Conservation (phyloP, 2,329 filamentous ascomycete genomes). For the Cyanodermella asteris region DNA sequence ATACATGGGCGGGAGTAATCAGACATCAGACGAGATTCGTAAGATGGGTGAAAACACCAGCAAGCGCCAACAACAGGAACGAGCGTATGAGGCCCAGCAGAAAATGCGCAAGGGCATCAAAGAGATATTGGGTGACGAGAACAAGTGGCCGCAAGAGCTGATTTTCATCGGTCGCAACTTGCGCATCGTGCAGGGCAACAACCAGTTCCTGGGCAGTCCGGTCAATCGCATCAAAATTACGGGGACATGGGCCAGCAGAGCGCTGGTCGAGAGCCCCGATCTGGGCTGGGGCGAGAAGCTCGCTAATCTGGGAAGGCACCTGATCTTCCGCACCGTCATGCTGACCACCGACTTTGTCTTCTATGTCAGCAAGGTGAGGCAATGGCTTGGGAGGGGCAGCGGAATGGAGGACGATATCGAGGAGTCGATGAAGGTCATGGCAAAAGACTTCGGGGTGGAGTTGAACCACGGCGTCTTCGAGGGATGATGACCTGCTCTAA, state of each 20-base stretch:
- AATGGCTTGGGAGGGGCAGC: conserved; percentile 52
- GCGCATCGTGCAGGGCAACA: conserved; percentile 82
- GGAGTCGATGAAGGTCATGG: conserved; percentile 64
- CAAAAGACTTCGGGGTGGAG: conserved; percentile 79
- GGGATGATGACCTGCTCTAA: conserved; percentile 42
- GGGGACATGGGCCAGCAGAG: conserved; percentile 68
- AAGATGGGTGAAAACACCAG: conserved; percentile 27
- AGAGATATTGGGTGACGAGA: conserved; percentile 62
- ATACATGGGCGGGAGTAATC: conserved; percentile 63
- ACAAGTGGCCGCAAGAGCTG: conserved; percentile 73
- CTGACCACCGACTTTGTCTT: conserved; percentile 61
- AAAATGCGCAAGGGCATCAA: conserved; percentile 51
- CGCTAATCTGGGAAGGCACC: conserved; percentile 49
- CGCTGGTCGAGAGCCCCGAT: conserved; percentile 53
- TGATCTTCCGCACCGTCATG: conserved; percentile 63
- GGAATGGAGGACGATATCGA: conserved; percentile 95
- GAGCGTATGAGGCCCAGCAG: conserved; percentile 61
- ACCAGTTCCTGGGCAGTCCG: conserved; percentile 71
- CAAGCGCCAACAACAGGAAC: conserved; percentile 32
- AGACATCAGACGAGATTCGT: conserved; percentile 37
- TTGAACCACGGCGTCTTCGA: conserved; percentile 76
- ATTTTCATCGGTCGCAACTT: conserved; percentile 84
- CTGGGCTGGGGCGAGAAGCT: conserved; percentile 40
- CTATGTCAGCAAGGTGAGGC: conserved; percentile 56
- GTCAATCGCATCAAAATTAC: conserved; percentile 89